These are phyloP conservation scores for Leccinum variabile DNA, from an alignment of 1,284 basidiomycete genomes.

Conservation along the genomic window DNA sequence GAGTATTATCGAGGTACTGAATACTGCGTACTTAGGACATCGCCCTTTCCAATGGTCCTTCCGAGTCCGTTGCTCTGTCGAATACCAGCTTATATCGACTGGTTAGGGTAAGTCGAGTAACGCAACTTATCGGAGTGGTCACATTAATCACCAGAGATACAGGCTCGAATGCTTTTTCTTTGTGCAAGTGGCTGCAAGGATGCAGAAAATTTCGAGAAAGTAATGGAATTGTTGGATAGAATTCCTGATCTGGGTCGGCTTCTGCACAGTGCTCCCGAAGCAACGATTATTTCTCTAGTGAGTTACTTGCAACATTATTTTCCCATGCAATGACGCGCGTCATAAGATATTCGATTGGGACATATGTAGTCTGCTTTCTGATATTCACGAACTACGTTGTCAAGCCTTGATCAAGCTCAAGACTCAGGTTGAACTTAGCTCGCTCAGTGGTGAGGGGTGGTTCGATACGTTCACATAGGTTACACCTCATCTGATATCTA, in stretches of 20 bases:
- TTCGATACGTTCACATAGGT: neutral
- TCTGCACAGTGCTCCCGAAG: constrained; percentile 6
- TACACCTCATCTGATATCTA: neutral
- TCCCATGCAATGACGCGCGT: neutral
- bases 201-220: neutral
- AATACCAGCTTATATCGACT: neutral
- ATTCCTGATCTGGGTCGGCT: constrained; percentile 6
- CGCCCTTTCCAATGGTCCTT: neutral
- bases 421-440: neutral
- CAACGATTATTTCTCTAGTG: neutral
- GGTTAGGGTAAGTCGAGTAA: neutral
- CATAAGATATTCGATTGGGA: constrained; percentile 14
- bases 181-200: neutral
- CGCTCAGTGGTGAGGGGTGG: neutral
- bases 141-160: neutral
- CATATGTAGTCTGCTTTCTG: neutral
- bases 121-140: neutral
- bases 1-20: neutral
- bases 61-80: neutral
- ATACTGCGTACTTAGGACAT: neutral
- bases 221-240: neutral
- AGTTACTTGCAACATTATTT: neutral
- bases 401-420: neutral
- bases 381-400: constrained; percentile 13
- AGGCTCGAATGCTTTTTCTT: neutral